Base-by-base conservation (phyloP, 192 early-diverging fungal genomes). In the Geranomyces variabilis region DNA sequence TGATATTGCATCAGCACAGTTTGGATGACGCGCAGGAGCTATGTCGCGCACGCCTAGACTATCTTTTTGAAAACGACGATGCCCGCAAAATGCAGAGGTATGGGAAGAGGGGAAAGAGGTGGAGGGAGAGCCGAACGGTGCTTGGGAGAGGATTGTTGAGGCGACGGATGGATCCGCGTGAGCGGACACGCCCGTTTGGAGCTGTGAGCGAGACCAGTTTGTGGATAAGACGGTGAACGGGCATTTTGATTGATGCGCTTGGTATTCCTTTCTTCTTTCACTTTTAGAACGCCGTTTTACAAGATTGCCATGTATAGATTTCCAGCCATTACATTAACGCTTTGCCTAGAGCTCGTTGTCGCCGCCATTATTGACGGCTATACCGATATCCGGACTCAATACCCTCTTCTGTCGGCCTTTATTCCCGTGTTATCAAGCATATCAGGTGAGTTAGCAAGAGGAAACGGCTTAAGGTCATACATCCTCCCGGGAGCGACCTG, bases 271-370 rank as follows among this genome's bases (percentile, higher is more conserved):
- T 4, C 4, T 7, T 15, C 6, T 26, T 53, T 53, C 22, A 22
- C 55, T n/a, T n/a, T n/a, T n/a, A 82, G 81, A 69, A 75, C 75
- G 46, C 75, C 78, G 22, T 81, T 75, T 67, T 83, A 65, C 34
- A 61, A 72, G 62, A 58, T 83, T n/a, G 75, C 81, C 9, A 9
- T 80, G 22, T 67, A 65, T 31, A 68, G 81, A 63, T 67, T 69
- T 15, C 81, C 77, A 5, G 81, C 81, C 12, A 80, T 83, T 21
- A 9, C 75, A 14, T 17, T 70, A 33, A 83, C 81, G 14, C 62
- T 83, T 10, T 41, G 41, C 3, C 51, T 83, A 17, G 81, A 80
- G 57, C 28, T 83, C 31, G 44, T 63, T 33, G 81, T 83, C 4
- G 78, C 70, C 19, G 70, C 51, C 29, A 71, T 83, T 31, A 76